Base-by-base conservation (phyloP, 192 early-diverging fungal species). In the Kickxella alabastrina region DNA sequence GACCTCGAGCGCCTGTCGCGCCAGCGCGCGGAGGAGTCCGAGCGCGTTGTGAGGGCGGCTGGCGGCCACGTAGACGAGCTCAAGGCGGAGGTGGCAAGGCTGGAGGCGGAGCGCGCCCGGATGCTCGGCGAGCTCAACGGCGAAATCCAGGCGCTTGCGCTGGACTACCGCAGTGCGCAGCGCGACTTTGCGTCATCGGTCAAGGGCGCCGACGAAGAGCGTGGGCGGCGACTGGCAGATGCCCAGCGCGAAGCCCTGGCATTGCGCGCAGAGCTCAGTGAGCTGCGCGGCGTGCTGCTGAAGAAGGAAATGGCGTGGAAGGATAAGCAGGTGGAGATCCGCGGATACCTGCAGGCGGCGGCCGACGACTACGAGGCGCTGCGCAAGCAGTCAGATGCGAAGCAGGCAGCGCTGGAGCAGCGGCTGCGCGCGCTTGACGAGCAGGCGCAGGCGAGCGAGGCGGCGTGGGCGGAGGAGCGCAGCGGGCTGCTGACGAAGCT, bases 291-390 rank as follows among this genome's bases (percentile, higher is more conserved):
- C 7, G 46, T 62, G 12, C 49, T 75, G 38, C 34, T 75, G 29
- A 58, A 62, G 19, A 67, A 67, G 47, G 64, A 75, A 21, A 67
- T 67, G 63, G 59, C 52, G 3, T 67, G 64, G 64, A 63, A 63
- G 48, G 60, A 75, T 60, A 50, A 40, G 13, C 54, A 55, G 21
- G 37, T 63, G 10, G 64, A 55, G 40, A 47, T 67, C 10, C 56
- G 67, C 17, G 43, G 59, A 39, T 63, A 75, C 34, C 49, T 75
- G 31, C 34, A 59, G 18, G 59, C 64, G 0, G 71, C 65, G 3
- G 71, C 64, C 9, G 48, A 54, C 0, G 71, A 75, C 48, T 75
- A 51, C 54, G 59, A 59, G 42, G 55, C 71, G 2, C 21, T 75
- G 45, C 71, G 63, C 24, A 19, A 17, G 40, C 49, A 42, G 52